Percentiles rank a stretch among this genome's conserved stretches.
Evolutionary conservation across 805 yeast species (phyloP).

Genomic region (Lachancea waltii): DNA sequence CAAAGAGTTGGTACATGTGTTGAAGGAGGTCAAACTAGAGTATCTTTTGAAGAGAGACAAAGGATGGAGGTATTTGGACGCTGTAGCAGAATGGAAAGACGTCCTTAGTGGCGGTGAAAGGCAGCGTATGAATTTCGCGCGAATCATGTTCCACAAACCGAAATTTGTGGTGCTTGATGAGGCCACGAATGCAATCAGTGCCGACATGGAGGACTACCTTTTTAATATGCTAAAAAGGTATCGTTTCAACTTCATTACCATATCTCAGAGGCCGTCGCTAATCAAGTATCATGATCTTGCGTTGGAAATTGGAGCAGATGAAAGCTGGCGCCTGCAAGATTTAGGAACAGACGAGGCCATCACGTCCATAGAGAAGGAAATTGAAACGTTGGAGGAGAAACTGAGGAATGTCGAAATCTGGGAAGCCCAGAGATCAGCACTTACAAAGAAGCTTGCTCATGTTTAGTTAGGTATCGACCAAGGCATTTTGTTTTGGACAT

Average conservation of each 20-base stretch:
- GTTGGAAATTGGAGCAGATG: slow-evolving; percentile 57
- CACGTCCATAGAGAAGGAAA: slow-evolving; percentile 67
- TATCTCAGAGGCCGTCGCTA: slow-evolving; percentile 76
- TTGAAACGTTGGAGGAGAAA: slow-evolving; percentile 55
- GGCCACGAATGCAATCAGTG: slow-evolving; percentile 88
- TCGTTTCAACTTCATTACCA: slow-evolving; percentile 70
- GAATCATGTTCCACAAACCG: slow-evolving; percentile 75
- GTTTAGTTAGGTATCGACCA: slow-evolving; percentile 20
- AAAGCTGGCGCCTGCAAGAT: slow-evolving; percentile 56
- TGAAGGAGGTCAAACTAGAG: slow-evolving; percentile 72
- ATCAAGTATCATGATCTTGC: slow-evolving; percentile 78
- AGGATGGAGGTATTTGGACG: slow-evolving; percentile 41
- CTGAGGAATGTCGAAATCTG: slow-evolving; percentile 52
- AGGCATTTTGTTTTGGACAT: slow-evolving; percentile 27
- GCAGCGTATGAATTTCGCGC: slow-evolving; percentile 83
- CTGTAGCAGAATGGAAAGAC: slow-evolving; percentile 71
- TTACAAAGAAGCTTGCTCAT: slow-evolving; percentile 36
- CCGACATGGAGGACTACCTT: slow-evolving; percentile 81
- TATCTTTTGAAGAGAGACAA: slow-evolving; percentile 64
- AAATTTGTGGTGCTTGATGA: slow-evolving; percentile 81
- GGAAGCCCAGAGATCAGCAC: slow-evolving; percentile 52
- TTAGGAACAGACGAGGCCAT: slow-evolving; percentile 61
- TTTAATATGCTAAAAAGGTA: slow-evolving; percentile 68
- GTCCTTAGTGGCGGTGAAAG: slow-evolving; percentile 96
- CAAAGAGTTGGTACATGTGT: slow-evolving; percentile 55